A percentile compares a stretch with the other conserved stretches of the same genome.
These are phyloP conservation scores for Phytophthora melonis DNA, from an alignment of 352 stramenopile species.

Conservation along the genomic window DNA sequence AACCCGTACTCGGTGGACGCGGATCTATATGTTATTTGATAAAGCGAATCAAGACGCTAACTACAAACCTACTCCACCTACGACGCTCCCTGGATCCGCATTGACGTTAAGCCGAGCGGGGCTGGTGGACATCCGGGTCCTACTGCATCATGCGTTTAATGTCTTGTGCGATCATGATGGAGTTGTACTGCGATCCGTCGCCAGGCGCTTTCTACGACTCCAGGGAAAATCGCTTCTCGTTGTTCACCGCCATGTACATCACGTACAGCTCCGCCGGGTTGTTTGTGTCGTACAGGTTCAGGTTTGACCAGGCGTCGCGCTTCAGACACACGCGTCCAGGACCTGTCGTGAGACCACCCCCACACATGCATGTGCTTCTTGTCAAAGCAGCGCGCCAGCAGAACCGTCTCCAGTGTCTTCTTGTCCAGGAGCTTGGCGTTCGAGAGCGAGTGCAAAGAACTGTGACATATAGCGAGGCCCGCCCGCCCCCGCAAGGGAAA, in stretches of 20 bases:
- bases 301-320: slow-evolving; percentile 80
- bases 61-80: too few relatives aligned
- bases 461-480: too few relatives aligned
- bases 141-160: slow-evolving; percentile 85
- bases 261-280: slow-evolving; percentile 76
- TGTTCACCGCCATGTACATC: slow-evolving; percentile 85
- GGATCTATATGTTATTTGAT: slow-evolving; percentile 20
- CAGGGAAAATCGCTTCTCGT: slow-evolving; percentile 82
- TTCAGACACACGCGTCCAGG: slow-evolving; percentile 74
- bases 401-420: slow-evolving; percentile 69
- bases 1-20: slow-evolving; percentile 4
- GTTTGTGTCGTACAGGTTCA: slow-evolving; percentile 80
- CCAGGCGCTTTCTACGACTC: slow-evolving; percentile 73
- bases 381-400: slow-evolving; percentile 79
- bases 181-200: slow-evolving; percentile 75
- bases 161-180: slow-evolving; percentile 84
- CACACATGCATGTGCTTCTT: slow-evolving; percentile 90
- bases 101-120: too few relatives aligned
- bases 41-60: neutral
- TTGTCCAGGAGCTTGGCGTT: slow-evolving; percentile 75
- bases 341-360: slow-evolving; percentile 72
- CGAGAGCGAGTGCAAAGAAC: too few relatives aligned
- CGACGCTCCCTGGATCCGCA: too few relatives aligned
- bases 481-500: too few relatives aligned
- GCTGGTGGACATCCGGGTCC: too few relatives aligned